Conservation (phyloP, 2,329 filamentous ascomycete genomes). For the Torrubiellomyces zombiae region DNA sequence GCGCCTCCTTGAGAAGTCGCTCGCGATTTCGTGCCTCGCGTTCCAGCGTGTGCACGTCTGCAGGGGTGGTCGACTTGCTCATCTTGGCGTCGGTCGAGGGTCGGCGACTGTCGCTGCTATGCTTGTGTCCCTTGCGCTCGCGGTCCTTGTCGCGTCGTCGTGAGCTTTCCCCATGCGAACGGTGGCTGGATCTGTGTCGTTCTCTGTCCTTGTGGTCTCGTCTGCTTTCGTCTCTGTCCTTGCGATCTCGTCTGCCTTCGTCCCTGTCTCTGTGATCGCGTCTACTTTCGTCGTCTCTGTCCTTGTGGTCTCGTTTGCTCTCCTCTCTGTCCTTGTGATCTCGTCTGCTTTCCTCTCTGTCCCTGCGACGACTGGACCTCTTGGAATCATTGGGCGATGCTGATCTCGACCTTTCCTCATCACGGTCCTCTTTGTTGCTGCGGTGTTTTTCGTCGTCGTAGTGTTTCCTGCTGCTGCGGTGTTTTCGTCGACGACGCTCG, state of each 20-base stretch:
- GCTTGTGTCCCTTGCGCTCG: slow-evolving; percentile 12
- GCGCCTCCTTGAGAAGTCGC: slow-evolving; percentile 50
- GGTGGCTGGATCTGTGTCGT: slow-evolving; percentile 16
- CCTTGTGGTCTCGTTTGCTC: slow-evolving; percentile 20
- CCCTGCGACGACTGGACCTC: slow-evolving; percentile 42
- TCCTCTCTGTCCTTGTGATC: slow-evolving; percentile 28
- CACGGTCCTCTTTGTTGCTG: slow-evolving; percentile 22
- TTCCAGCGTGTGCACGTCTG: slow-evolving; percentile 52
- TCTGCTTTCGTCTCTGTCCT: slow-evolving; percentile 19
- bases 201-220: slow-evolving; percentile 20
- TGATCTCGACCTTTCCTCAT: slow-evolving; percentile 44
- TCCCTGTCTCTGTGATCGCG: slow-evolving; percentile 22
- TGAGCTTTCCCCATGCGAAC: slow-evolving; percentile 4
- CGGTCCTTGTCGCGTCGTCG: slow-evolving; percentile 12
- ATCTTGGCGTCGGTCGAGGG: slow-evolving; percentile 11
- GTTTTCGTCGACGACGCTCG: slow-evolving; percentile 34
- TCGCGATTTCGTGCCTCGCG: slow-evolving; percentile 50
- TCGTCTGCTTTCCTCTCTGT: slow-evolving; percentile 32
- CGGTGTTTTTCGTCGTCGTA: slow-evolving; percentile 29
- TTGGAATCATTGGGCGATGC: slow-evolving; percentile 44
- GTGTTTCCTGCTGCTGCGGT: slow-evolving; percentile 25
- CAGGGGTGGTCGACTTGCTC: slow-evolving; percentile 10
- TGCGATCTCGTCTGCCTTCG: slow-evolving; percentile 16
- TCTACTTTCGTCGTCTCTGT: slow-evolving; percentile 26
- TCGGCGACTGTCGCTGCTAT: slow-evolving; percentile 17